A percentile compares a stretch with the other conserved stretches of the same genome.
Evolutionary conservation across 495 filamentous ascomycete genomes (phyloP).

Genomic region (Annulohypoxylon maeteangense): DNA sequence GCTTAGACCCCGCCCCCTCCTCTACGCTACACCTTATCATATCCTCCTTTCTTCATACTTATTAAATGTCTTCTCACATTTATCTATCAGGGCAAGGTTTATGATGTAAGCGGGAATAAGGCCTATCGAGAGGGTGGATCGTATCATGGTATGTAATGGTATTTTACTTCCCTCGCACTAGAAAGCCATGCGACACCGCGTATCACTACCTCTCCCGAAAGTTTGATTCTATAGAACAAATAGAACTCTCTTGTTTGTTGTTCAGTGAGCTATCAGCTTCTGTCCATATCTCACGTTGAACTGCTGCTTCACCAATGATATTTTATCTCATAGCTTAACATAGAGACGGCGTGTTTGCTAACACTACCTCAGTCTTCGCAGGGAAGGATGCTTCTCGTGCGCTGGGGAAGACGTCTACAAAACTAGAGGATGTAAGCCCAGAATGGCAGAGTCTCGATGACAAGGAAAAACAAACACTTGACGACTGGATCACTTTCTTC

Average conservation of each 20-base stretch:
- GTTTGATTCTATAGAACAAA: neutral
- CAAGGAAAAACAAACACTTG: constrained; percentile 84
- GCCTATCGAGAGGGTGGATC: constrained; percentile 84
- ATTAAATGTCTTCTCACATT: constrained; percentile 27
- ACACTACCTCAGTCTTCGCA: constrained; percentile 76
- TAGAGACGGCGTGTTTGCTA: constrained; percentile 33
- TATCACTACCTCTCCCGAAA: neutral
- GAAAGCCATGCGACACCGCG: neutral
- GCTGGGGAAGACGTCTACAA: constrained; percentile 84
- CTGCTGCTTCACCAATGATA: constrained; percentile 8
- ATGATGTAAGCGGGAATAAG: constrained; percentile 88
- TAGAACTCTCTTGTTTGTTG: constrained; percentile 26
- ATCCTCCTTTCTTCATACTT: constrained; percentile 12
- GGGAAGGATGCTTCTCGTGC: constrained; percentile 95
- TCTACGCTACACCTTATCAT: neutral
- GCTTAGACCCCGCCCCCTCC: neutral
- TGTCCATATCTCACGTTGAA: constrained; percentile 29
- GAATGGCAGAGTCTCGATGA: constrained; percentile 88
- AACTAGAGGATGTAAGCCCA: constrained; percentile 81
- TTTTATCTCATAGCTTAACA: constrained; percentile 1
- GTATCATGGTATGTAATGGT: constrained; percentile 75
- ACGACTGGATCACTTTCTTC: constrained; percentile 97
- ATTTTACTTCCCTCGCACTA: constrained; percentile 13
- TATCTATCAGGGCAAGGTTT: constrained; percentile 76
- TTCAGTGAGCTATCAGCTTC: neutral